These are phyloP conservation scores for Chondrus crispus DNA, from an alignment of 23 red algal genomes.

Conservation along the genomic window DNA sequence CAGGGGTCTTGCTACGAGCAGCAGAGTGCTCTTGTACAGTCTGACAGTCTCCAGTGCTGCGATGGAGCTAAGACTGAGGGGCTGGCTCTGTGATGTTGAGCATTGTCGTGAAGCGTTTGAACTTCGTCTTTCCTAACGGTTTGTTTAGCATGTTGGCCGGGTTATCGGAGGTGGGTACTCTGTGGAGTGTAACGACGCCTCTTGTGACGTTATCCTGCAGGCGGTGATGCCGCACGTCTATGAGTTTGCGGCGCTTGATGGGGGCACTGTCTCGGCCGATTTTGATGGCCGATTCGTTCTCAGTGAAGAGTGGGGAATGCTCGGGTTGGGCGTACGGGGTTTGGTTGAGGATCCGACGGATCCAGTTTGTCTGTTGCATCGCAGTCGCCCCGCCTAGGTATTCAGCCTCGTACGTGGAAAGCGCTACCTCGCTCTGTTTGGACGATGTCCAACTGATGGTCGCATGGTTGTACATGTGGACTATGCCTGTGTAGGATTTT, in stretches of 20 bases:
- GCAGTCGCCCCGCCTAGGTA: background rate
- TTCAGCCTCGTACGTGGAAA: background rate
- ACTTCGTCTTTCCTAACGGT: background rate
- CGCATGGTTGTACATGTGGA: no score
- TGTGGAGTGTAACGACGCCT: background rate
- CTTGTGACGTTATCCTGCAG: background rate
- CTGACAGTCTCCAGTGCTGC: no score
- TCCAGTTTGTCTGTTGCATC: background rate
- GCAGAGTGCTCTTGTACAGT: no score
- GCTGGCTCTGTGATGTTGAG: background rate
- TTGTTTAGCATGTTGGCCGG: background rate
- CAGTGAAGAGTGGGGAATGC: no score
- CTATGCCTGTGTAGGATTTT: background rate
- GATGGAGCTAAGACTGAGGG: no score
- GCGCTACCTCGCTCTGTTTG: background rate
- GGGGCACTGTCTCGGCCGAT: background rate
- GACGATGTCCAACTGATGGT: background rate
- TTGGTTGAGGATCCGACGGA: no score
- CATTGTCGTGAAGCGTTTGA: background rate
- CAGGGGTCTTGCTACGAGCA: no score
- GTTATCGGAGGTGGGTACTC: background rate
- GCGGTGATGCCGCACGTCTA: background rate
- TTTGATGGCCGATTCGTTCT: background rate
- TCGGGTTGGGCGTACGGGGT: no score
- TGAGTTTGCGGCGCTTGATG: background rate